These are phyloP conservation scores for Trichoderma guizhouense DNA, from an alignment of 2,329 filamentous ascomycete genomes.

Conservation along the genomic window DNA sequence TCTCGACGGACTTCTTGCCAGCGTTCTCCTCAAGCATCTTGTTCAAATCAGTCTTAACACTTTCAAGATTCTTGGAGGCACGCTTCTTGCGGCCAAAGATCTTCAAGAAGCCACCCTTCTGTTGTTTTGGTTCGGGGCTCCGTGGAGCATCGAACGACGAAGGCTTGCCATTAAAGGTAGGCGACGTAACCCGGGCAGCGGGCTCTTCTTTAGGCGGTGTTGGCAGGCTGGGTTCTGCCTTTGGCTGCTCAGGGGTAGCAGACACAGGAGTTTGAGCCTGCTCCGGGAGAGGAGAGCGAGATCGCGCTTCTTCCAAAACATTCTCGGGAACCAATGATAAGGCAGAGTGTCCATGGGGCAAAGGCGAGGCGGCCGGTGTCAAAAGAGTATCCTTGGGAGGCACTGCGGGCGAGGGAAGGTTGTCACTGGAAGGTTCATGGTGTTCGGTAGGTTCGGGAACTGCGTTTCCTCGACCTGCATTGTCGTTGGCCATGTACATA, in stretches of 20 bases:
- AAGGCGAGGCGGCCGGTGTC: slow-evolving; percentile 13
- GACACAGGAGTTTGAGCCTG: slow-evolving; percentile 3
- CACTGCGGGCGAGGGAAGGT: slow-evolving; percentile 37
- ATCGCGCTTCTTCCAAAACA: slow-evolving; percentile 7
- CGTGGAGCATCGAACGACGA: slow-evolving; percentile 10
- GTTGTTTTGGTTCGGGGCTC: slow-evolving; percentile 38
- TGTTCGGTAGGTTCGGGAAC: slow-evolving; percentile 35
- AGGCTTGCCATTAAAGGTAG: slow-evolving; percentile 16
- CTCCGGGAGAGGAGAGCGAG: background rate
- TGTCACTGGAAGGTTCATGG: slow-evolving; percentile 13
- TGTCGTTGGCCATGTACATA: slow-evolving; percentile 75
- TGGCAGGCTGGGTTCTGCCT: slow-evolving; percentile 4
- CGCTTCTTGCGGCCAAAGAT: slow-evolving; percentile 64
- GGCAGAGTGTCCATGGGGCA: slow-evolving; percentile 22
- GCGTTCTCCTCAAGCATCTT: slow-evolving; percentile 45
- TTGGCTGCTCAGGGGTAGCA: background rate
- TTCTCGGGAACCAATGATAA: slow-evolving; percentile 23
- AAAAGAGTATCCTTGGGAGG: slow-evolving; percentile 38
- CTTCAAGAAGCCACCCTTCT: slow-evolving; percentile 59
- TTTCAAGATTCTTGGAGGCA: slow-evolving; percentile 54
- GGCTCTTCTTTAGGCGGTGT: slow-evolving; percentile 27
- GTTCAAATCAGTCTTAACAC: slow-evolving; percentile 50
- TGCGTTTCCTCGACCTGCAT: slow-evolving; percentile 63
- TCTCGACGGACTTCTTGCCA: slow-evolving; percentile 12
- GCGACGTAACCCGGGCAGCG: background rate